Conservation (phyloP, 2,329 filamentous ascomycete genomes). For the Trichophyton benhamiae region DNA sequence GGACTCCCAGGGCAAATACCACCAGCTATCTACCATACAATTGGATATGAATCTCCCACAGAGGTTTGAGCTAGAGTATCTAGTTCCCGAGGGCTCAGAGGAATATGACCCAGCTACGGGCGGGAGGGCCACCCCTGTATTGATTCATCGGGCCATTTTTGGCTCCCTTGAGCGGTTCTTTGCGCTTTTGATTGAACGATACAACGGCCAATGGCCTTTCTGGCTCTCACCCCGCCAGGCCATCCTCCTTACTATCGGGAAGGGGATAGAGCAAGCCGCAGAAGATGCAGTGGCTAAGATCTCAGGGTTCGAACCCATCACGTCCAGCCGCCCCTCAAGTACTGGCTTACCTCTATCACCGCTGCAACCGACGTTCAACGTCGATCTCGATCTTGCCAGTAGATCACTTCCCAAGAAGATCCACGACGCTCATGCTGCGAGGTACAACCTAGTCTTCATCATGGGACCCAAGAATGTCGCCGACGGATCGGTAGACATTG, state of each 20-base stretch:
- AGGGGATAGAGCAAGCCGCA: constrained; percentile 33
- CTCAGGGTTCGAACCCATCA: constrained; percentile 21
- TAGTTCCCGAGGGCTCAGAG: constrained; percentile 36
- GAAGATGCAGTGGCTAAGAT: constrained; percentile 42
- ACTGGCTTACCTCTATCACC: constrained; percentile 29
- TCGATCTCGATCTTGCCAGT: constrained; percentile 57
- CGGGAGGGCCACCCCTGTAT: constrained; percentile 57
- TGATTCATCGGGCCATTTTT: constrained; percentile 74
- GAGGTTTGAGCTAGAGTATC: constrained; percentile 65
- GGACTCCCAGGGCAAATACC: constrained; percentile 71
- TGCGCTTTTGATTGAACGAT: constrained; percentile 73
- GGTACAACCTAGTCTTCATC: constrained; percentile 62
- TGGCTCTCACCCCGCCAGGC: constrained; percentile 76
- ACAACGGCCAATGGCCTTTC: constrained; percentile 70
- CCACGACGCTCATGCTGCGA: constrained; percentile 55
- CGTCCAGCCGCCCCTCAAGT: constrained; percentile 8
- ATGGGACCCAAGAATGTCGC: constrained; percentile 55
- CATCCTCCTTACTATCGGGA: constrained; percentile 60
- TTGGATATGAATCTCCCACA: constrained; percentile 82
- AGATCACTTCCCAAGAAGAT: constrained; percentile 57
- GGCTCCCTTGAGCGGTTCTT: constrained; percentile 76
- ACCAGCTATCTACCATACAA: constrained; percentile 81
- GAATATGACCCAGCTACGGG: constrained; percentile 33
- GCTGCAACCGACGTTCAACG: constrained; percentile 48
- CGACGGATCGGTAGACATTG: constrained; percentile 40